Conservation (phyloP, 2,329 filamentous ascomycete species). For the Aspergillus clavatus region DNA sequence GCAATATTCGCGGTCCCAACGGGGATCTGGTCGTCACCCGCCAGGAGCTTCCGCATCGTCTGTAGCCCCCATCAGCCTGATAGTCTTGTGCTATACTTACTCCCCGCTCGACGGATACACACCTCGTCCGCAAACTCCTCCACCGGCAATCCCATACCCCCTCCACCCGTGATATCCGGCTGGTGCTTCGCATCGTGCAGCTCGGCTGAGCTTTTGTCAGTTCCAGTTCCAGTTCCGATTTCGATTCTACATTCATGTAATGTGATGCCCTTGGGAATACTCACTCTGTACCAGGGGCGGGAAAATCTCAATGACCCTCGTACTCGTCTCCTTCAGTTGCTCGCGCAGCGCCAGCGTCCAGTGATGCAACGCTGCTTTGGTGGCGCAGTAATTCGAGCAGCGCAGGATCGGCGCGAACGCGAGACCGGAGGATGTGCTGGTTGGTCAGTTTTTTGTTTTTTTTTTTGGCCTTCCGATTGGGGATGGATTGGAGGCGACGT, state of each 20-base stretch:
- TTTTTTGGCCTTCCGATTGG: no score
- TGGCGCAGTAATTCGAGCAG: conserved; percentile 51
- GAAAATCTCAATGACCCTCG: conserved; percentile 53
- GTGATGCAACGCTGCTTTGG: conserved; percentile 53
- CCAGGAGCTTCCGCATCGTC: conserved; percentile 33
- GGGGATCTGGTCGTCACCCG: conserved; percentile 50
- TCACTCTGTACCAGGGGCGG: conserved; percentile 52
- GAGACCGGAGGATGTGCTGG: conserved; percentile 47
- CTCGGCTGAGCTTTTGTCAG: no score
- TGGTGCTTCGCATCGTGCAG: conserved; percentile 53
- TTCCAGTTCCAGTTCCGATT: no score
- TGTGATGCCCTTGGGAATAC: background rate
- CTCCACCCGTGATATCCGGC: conserved; percentile 48
- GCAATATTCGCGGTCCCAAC: conserved; percentile 42
- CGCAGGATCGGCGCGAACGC: conserved; percentile 47
- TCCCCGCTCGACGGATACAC: no score
- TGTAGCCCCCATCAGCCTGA: no score
- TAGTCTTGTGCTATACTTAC: no score
- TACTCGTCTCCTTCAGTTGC: conserved; percentile 44
- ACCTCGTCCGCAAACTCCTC: conserved; percentile 49
- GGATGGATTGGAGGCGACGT: no score
- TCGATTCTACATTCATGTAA: background rate
- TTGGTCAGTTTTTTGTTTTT: background rate
- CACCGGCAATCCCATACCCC: conserved; percentile 51
- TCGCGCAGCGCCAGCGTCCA: conserved; percentile 50